Conservation (phyloP, 306 rosid species). For the Prinsepia uniflora region DNA sequence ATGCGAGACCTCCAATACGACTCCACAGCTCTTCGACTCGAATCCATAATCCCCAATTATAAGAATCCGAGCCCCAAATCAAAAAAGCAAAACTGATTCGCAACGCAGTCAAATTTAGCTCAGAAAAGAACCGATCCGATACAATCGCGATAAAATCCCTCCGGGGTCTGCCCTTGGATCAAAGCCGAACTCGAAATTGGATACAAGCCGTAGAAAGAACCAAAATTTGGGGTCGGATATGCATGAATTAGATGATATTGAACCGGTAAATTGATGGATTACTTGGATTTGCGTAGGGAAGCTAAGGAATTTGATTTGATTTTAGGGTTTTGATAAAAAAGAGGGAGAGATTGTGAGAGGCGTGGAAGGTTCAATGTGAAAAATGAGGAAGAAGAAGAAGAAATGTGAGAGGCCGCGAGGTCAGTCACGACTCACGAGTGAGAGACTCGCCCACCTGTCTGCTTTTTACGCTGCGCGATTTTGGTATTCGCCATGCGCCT, state of each 20-base stretch:
- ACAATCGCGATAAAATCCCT: constrained; percentile 1
- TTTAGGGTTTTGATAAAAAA: constrained; percentile 10
- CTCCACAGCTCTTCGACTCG: constrained; percentile 98
- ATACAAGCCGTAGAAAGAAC: neutral
- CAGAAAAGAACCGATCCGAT: constrained; percentile 24
- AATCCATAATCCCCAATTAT: constrained; percentile 59
- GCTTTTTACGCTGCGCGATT: neutral
- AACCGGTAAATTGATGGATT: neutral
- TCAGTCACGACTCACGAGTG: neutral
- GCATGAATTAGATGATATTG: neutral
- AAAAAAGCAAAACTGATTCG: constrained; percentile 1
- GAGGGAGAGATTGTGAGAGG: neutral
- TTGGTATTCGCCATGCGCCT: neutral
- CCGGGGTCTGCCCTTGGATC: neutral
- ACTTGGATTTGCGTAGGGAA: neutral
- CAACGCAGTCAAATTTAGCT: constrained; percentile 13
- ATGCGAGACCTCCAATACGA: constrained; percentile 88
- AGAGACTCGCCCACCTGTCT: constrained; percentile 26
- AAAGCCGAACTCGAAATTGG: constrained; percentile 8
- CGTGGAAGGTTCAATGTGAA: neutral
- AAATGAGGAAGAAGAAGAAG: constrained; percentile 16
- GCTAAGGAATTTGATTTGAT: neutral
- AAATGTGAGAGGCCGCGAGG: constrained; percentile 10
- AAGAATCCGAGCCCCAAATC: neutral
- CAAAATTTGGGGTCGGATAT: neutral